phyloP scores from a whole-genome alignment of 306 rosid species.

The Canavalia gladiata region DNA sequence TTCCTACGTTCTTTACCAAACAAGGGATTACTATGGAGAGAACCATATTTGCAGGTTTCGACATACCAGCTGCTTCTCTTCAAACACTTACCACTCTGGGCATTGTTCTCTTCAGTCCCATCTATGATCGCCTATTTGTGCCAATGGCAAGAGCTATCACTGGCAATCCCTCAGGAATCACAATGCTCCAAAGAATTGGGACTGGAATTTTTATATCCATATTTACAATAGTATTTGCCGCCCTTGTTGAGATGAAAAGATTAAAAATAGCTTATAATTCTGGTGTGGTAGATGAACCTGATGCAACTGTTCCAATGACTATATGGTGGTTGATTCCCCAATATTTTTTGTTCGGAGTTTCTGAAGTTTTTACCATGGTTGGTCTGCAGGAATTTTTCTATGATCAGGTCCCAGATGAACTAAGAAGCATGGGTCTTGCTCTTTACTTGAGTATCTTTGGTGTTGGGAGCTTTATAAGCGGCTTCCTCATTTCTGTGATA shows the following conservation, averaged over 20 bases:
- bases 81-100: constrained; percentile 55
- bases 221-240: constrained; percentile 62
- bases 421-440: constrained; percentile 77
- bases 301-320: constrained; percentile 70
- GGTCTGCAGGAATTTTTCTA: constrained; percentile 89
- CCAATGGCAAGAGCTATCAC: constrained; percentile 67
- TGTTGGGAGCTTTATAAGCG: constrained; percentile 72
- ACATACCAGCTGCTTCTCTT: constrained; percentile 74
- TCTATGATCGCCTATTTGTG: constrained; percentile 69
- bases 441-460: constrained; percentile 72
- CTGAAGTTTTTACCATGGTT: constrained; percentile 73
- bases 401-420: constrained; percentile 73
- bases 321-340: constrained; percentile 85
- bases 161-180: constrained; percentile 68
- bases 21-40: constrained; percentile 68
- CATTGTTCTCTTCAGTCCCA: constrained; percentile 56
- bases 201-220: constrained; percentile 63
- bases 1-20: constrained; percentile 54
- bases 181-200: constrained; percentile 82
- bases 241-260: constrained; percentile 68
- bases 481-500: constrained; percentile 67
- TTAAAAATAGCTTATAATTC: constrained; percentile 64
- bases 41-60: constrained; percentile 55
- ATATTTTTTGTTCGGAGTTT: constrained; percentile 63
- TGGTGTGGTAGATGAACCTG: constrained; percentile 64